A percentile compares a stretch with the other conserved stretches of the same genome.
Conservation (phyloP, 2,329 filamentous ascomycete species). For the Cytospora chrysosperma region DNA sequence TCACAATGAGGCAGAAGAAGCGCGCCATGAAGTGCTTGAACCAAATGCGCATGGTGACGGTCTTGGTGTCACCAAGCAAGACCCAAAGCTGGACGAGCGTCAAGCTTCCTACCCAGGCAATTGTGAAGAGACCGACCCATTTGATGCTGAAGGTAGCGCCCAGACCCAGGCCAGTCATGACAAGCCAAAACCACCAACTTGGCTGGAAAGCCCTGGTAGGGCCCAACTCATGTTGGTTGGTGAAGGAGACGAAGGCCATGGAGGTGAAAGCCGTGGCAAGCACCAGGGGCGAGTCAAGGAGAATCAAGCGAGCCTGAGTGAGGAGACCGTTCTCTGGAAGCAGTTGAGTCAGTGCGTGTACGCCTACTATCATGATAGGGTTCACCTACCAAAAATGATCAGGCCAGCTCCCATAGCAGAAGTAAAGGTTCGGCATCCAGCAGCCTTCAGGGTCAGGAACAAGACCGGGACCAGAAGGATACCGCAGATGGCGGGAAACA, state of each 20-base stretch:
- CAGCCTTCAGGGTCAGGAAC: conserved; percentile 90
- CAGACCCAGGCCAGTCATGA: conserved; percentile 79
- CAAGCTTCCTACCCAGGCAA: conserved; percentile 93
- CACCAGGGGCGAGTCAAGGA: conserved; percentile 92
- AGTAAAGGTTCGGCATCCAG: conserved; percentile 83
- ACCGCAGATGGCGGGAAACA: conserved; percentile 87
- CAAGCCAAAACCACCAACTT: conserved; percentile 98
- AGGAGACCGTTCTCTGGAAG: conserved; percentile 84
- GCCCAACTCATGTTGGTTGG: conserved; percentile 93
- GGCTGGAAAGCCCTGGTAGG: conserved; percentile 82
- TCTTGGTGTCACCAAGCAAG: conserved; percentile 83
- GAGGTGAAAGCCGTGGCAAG: conserved; percentile 91
- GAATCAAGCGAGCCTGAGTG: conserved; percentile 91
- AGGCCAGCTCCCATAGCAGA: conserved; percentile 79
- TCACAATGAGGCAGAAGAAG: conserved; percentile 85
- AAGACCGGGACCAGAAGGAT: conserved; percentile 86
- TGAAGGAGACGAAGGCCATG: conserved; percentile 87
- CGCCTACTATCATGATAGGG: neutral
- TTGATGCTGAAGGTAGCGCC: conserved; percentile 94
- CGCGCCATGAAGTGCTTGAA: conserved; percentile 93
- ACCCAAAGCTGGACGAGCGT: conserved; percentile 94
- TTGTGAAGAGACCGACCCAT: conserved; percentile 98
- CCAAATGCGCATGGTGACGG: conserved; percentile 80
- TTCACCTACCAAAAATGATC: conserved; percentile 80
- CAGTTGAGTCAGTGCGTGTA: conserved; percentile 31